Conservation (phyloP, 2,329 filamentous ascomycete genomes). For the Diaporthe sp. region DNA sequence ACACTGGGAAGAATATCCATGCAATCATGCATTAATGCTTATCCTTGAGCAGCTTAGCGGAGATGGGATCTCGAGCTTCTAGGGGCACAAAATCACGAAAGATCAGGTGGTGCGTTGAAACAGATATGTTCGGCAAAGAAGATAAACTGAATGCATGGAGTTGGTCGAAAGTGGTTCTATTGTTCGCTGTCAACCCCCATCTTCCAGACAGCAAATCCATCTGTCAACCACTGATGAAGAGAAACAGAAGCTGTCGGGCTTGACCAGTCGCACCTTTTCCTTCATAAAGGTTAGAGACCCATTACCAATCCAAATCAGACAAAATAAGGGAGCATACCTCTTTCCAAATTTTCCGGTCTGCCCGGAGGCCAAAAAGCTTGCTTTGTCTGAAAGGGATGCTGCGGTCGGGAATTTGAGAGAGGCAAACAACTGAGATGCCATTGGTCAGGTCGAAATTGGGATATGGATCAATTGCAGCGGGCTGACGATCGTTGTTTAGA, state of each 20-base stretch:
- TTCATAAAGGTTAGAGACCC: not conserved
- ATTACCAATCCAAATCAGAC: not conserved
- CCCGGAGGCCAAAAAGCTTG: not conserved
- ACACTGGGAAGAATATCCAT: not conserved
- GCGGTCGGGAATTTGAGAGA: not conserved
- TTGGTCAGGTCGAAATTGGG: not conserved
- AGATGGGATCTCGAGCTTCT: no score
- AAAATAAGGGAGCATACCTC: not conserved
- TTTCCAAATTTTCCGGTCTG: not conserved
- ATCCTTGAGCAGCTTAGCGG: rapidly evolving
- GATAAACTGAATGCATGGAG: not conserved
- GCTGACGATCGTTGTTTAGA: not conserved
- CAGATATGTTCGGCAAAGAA: rapidly evolving
- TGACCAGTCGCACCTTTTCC: not conserved
- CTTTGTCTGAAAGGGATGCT: not conserved
- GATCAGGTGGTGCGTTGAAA: not conserved
- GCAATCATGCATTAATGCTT: not conserved
- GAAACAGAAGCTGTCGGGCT: not conserved
- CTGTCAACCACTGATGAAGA: no score
- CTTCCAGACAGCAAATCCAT: not conserved
- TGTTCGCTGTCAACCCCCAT: not conserved
- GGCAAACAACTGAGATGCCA: not conserved
- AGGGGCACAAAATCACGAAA: not conserved
- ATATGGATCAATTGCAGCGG: not conserved
- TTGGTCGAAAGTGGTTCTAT: not conserved